Evolutionary conservation across 108 stramenopile species (phyloP).

Genomic region (Discostella stelligeroides): DNA sequence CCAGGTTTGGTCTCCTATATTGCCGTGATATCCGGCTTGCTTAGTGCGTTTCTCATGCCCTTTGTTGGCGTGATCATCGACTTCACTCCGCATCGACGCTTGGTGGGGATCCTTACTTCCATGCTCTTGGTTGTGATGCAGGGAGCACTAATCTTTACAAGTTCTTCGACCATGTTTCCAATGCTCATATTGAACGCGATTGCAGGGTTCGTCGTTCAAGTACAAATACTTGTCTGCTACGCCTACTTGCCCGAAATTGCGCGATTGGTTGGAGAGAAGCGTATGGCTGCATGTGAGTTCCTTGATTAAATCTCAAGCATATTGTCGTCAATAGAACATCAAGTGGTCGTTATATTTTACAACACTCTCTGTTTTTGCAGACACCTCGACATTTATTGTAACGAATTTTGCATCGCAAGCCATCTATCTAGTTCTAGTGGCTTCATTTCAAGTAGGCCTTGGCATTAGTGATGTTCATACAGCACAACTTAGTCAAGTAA

Average conservation of each 20-base stretch:
- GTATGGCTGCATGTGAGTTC: too few species aligned
- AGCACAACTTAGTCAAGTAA: conserved; percentile 43
- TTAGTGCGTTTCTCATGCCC: conserved; percentile 63
- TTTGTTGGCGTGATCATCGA: conserved; percentile 68
- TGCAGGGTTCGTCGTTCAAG: conserved; percentile 51
- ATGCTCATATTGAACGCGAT: conserved; percentile 65
- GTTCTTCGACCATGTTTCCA: conserved; percentile 57
- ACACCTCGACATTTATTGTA: conserved; percentile 42
- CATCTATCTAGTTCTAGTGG: conserved; percentile 47
- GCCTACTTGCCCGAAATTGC: conserved; percentile 50
- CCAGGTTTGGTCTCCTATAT: not conserved
- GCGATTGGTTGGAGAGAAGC: conserved; percentile 48
- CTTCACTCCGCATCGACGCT: conserved; percentile 57
- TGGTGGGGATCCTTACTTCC: conserved; percentile 42
- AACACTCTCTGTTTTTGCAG: too few species aligned
- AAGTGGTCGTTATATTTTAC: too few species aligned
- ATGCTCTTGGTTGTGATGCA: conserved; percentile 41
- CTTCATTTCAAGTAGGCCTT: conserved; percentile 34
- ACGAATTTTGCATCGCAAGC: conserved; percentile 52
- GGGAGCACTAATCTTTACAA: conserved; percentile 51
- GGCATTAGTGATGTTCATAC: conserved; percentile 43
- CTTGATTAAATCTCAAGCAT: too few species aligned
- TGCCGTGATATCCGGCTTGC: conserved; percentile 38
- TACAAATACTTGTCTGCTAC: conserved; percentile 9
- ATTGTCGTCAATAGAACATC: too few species aligned